These are phyloP conservation scores for Halenospora varia DNA, from an alignment of 495 filamentous ascomycete genomes.

Conservation along the genomic window DNA sequence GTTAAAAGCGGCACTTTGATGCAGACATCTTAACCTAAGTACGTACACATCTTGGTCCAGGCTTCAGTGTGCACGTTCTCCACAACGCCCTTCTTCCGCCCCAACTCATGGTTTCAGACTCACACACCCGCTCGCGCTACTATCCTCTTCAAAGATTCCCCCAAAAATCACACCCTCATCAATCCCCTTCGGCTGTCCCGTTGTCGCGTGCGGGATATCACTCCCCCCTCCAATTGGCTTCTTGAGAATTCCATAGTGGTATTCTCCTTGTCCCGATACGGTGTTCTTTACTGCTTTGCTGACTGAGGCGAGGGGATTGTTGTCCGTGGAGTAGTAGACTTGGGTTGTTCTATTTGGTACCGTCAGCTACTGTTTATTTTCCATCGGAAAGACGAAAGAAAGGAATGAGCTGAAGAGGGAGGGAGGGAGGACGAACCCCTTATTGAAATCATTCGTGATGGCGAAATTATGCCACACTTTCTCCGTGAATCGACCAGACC, in stretches of 20 bases:
- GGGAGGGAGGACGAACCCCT: constrained; percentile 25
- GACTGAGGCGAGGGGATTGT: constrained; percentile 27
- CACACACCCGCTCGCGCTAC: constrained; percentile 28
- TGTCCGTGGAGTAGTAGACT: constrained; percentile 36
- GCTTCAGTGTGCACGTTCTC: no score
- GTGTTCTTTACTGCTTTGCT: constrained; percentile 33
- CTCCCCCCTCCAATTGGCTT: constrained; percentile 30
- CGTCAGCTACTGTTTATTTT: background rate
- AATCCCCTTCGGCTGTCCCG: constrained; percentile 33
- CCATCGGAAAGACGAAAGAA: background rate
- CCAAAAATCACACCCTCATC: constrained; percentile 40
- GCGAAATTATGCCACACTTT: constrained; percentile 43
- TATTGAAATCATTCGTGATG: constrained; percentile 34
- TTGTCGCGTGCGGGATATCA: constrained; percentile 33
- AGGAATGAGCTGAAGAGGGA: background rate
- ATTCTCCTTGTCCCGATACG: constrained; percentile 38
- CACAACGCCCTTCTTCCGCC: no score
- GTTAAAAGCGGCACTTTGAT: no score
- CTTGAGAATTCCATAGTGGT: constrained; percentile 42
- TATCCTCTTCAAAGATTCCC: constrained; percentile 41
- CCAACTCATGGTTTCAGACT: constrained; percentile 16
- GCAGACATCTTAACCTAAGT: no score
- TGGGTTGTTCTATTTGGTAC: constrained; percentile 29
- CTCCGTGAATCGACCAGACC: constrained; percentile 31
- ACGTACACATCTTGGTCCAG: no score